Percentiles rank a stretch among this genome's conserved stretches.
These are phyloP conservation scores for Globisporangium cystogenes DNA, from an alignment of 352 stramenopile species.

Conservation along the genomic window DNA sequence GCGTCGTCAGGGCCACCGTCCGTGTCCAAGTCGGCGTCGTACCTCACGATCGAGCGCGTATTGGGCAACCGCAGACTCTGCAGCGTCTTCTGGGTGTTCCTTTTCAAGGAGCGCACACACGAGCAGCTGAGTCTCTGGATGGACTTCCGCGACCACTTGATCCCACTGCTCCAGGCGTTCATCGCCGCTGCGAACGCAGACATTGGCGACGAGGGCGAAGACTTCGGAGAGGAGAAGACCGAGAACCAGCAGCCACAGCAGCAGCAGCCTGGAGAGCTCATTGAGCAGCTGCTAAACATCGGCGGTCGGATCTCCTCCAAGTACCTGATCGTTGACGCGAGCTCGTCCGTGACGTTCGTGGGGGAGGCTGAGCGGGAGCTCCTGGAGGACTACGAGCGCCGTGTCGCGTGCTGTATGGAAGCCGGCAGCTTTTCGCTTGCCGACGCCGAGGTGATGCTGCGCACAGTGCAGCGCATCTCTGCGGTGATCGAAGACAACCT, in stretches of 20 bases:
- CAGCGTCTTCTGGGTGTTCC: conserved; percentile 84
- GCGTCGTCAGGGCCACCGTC: conserved; percentile 7
- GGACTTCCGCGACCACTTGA: conserved; percentile 67
- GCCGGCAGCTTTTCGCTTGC: conserved; percentile 58
- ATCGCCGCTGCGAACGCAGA: conserved; percentile 35
- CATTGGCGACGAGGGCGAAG: conserved; percentile 14
- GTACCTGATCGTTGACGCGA: conserved; percentile 48
- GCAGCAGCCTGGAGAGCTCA: conserved; percentile 47
- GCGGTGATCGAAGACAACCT: conserved; percentile 66
- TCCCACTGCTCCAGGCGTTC: conserved; percentile 59
- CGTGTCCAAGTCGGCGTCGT: conserved; percentile 24
- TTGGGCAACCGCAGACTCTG: conserved; percentile 71
- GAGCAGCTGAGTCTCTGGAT: conserved; percentile 82
- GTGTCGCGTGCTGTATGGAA: conserved; percentile 52
- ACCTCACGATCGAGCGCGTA: conserved; percentile 70
- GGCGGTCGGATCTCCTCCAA: conserved; percentile 55
- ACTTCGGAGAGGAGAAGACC: conserved; percentile 3
- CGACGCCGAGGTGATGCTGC: conserved; percentile 55
- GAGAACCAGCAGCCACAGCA: conserved; percentile 3
- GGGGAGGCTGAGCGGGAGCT: conserved; percentile 52
- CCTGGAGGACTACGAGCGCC: conserved; percentile 52
- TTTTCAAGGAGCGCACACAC: conserved; percentile 83
- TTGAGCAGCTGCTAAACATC: conserved; percentile 59
- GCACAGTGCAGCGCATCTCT: conserved; percentile 49
- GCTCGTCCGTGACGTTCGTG: conserved; percentile 62